These are phyloP conservation scores for Ogataea haglerorum DNA, from an alignment of 805 yeast genomes.

Conservation along the genomic window DNA sequence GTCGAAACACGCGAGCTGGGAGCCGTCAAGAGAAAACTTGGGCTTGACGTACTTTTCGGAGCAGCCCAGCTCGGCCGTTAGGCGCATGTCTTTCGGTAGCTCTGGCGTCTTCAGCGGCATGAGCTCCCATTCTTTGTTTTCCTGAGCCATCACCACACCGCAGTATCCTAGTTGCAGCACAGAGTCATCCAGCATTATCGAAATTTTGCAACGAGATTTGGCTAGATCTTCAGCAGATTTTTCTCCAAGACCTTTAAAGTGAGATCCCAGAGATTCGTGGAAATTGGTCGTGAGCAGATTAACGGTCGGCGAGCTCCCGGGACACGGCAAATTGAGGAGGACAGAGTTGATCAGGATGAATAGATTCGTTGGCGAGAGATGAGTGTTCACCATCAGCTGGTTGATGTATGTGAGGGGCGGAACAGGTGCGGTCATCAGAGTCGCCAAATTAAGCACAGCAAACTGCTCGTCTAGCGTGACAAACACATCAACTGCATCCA, in stretches of 20 bases:
- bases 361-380: constrained; percentile 12
- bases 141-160: constrained; percentile 16
- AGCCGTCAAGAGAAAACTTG: constrained; percentile 18
- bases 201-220: constrained; percentile 12
- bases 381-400: constrained; percentile 16
- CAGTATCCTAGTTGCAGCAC: constrained; percentile 19
- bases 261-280: constrained; percentile 14
- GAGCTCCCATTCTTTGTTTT: constrained; percentile 16
- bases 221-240: constrained; percentile 9
- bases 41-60: constrained; percentile 13
- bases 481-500: constrained; percentile 5
- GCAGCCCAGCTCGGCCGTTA: not conserved
- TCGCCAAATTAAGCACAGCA: constrained; percentile 12
- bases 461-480: constrained; percentile 3
- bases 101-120: constrained; percentile 13
- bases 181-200: constrained; percentile 18
- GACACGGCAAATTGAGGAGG: constrained; percentile 7
- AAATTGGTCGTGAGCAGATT: constrained; percentile 22
- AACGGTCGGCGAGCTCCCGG: constrained; percentile 17
- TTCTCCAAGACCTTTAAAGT: constrained; percentile 6
- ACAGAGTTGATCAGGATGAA: constrained; percentile 19
- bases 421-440: constrained; percentile 9
- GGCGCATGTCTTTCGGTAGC: not conserved
- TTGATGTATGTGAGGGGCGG: constrained; percentile 24
- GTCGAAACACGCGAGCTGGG: constrained; percentile 20